Evolutionary conservation across 345 rosid genomes (phyloP), one percentile per base, ranked within the genome.

Genomic region (Schrenkiella parvula): DNA sequence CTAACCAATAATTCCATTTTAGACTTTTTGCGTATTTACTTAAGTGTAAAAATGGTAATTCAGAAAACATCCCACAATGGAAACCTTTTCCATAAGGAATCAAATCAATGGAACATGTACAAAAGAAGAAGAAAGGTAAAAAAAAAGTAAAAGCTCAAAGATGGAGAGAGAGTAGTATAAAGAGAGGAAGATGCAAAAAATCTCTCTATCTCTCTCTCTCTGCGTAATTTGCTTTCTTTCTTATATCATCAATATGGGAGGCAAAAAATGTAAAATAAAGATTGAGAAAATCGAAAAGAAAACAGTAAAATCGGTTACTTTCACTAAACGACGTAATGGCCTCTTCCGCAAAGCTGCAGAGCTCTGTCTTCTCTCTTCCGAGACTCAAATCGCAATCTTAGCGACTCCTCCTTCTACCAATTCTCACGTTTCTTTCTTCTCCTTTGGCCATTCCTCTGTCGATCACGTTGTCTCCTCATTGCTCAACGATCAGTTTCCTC

Each of bases 371-470:
- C 37, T 63, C 21, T 42, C 47, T n/a, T 43, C 76, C 1, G 6
- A 1, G 1, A 43, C 70, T 41, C 76, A 42, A 72, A 63, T 63
- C 2, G 76, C 76, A 42, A 43, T 72, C 15, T 42, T 63, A 64
- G 70, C 55, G 3, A 72, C 64, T 53, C 31, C 76, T 52, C 48
- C 32, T 31, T 63, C 64, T 22, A 4, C 56, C 37, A 63, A 63
- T 0, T 72, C 76, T n/a, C 70, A 72, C 25, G 64, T 64, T 53
- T 55, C 76, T 15, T 72, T 72, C 76, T 72, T 53, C 47, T 53
- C 76, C 18, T 72, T 72, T 10, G 76, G 70, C 0, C 70, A 63
- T 12, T 54, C 70, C 22, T 72, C 70, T 53, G 76, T 72, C 1
- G 76, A 72, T 6, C 11, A 64, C 21, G 64, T 72, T 13, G 64